Evolutionary conservation across 257 asterid genomes (phyloP).

Genomic region (Eucommia ulmoides): DNA sequence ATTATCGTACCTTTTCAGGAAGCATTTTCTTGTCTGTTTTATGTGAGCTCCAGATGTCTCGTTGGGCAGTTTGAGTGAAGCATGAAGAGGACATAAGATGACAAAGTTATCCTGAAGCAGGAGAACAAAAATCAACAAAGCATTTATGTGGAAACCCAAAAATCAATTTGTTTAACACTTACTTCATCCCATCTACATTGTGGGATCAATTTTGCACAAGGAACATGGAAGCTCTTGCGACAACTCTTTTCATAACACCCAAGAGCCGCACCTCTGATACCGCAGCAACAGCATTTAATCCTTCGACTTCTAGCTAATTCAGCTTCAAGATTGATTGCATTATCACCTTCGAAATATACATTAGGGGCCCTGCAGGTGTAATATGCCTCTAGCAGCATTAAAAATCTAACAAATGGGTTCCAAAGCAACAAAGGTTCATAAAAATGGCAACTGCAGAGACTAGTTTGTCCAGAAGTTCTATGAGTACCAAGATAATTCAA

Average conservation of each 20-base stretch:
- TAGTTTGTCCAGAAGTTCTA: no score
- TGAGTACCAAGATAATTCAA: no score
- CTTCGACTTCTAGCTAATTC: constrained; percentile 76
- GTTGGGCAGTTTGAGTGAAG: constrained; percentile 46
- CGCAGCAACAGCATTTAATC: constrained; percentile 72
- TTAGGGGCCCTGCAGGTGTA: constrained; percentile 99
- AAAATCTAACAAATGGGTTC: no score
- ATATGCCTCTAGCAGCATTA: no score
- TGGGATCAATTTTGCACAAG: constrained; percentile 85
- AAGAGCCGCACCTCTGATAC: constrained; percentile 87
- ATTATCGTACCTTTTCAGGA: constrained; percentile 30
- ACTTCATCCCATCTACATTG: constrained; percentile 86
- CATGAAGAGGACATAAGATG: constrained; percentile 77
- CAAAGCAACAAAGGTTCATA: no score
- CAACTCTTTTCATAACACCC: constrained; percentile 87
- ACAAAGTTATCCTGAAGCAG: constrained; percentile 73
- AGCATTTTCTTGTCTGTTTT: constrained; percentile 26
- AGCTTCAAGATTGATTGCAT: constrained; percentile 58
- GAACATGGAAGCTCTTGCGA: constrained; percentile 81
- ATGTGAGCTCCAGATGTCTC: constrained; percentile 32
- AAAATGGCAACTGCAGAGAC: no score
- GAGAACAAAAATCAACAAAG: no score
- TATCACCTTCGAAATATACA: constrained; percentile 61
- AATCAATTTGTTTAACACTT: constrained; percentile 13
- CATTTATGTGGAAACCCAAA: no score